Evolutionary conservation across 2,329 filamentous ascomycete genomes (phyloP).

Genomic region (Taxawa tesnikishii): DNA sequence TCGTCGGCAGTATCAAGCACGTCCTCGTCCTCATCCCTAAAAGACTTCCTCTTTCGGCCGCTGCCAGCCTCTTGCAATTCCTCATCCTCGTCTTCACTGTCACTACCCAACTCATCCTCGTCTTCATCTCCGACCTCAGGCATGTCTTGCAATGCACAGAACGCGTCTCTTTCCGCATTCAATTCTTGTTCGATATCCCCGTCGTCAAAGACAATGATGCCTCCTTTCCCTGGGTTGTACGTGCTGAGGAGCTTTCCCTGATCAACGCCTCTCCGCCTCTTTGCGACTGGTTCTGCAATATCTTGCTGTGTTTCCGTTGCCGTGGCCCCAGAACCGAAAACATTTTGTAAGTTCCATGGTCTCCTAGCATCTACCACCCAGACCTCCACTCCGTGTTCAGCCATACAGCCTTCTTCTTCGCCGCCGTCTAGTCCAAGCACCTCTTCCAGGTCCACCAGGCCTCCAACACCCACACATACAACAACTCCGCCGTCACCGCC

Average conservation of each 20-base stretch:
- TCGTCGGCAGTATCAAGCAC: slow-evolving; percentile 47
- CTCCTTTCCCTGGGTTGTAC: slow-evolving; percentile 70
- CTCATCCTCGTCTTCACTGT: slow-evolving; percentile 46
- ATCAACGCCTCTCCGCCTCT: slow-evolving; percentile 53
- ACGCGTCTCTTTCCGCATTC: slow-evolving; percentile 62
- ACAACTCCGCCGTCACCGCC: slow-evolving; percentile 83
- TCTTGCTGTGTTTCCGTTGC: slow-evolving; percentile 25
- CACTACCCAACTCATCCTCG: slow-evolving; percentile 47
- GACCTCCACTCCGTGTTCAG: slow-evolving; percentile 73
- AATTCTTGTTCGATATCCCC: slow-evolving; percentile 87
- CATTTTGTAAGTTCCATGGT: slow-evolving; percentile 89
- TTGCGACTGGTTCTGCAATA: slow-evolving; percentile 13
- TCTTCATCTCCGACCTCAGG: slow-evolving; percentile 71
- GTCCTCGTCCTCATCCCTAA: slow-evolving; percentile 17
- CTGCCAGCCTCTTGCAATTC: slow-evolving; percentile 28
- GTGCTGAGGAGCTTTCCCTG: slow-evolving; percentile 58
- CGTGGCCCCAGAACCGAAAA: slow-evolving; percentile 48
- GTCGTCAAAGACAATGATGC: slow-evolving; percentile 90
- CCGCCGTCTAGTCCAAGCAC: slow-evolving; percentile 60
- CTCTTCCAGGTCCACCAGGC: slow-evolving; percentile 74
- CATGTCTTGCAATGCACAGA: slow-evolving; percentile 79
- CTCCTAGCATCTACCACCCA: slow-evolving; percentile 88
- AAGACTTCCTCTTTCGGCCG: slow-evolving; percentile 28
- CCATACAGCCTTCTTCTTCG: slow-evolving; percentile 23
- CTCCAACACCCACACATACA: slow-evolving; percentile 84